These are phyloP conservation scores for Hordeum pubiflorum DNA, from an alignment of 202 grass and related monocot genomes.

Conservation along the genomic window DNA sequence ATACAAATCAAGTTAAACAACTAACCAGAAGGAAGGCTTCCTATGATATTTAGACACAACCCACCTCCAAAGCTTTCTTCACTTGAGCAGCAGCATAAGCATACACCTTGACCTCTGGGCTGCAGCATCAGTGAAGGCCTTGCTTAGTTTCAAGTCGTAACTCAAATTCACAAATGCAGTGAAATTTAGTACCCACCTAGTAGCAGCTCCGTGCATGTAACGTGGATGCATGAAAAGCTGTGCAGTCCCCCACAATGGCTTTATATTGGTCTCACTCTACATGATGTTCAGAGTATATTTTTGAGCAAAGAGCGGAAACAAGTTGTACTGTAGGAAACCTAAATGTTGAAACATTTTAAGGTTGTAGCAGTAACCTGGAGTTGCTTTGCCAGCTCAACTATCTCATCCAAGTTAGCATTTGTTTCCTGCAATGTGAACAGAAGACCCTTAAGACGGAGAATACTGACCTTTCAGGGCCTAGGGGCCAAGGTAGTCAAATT, in stretches of 20 bases:
- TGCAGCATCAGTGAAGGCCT: conserved; percentile 14
- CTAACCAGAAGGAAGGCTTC: background rate
- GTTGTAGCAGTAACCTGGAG: conserved; percentile 70
- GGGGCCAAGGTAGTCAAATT: background rate
- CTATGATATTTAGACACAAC: conserved; percentile 18
- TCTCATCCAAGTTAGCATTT: conserved; percentile 88
- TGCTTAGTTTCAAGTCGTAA: background rate
- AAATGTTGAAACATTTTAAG: conserved; percentile 2
- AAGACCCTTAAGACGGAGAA: background rate
- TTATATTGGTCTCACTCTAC: conserved; percentile 71
- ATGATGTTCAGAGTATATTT: background rate
- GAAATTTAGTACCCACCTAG: conserved; percentile 53
- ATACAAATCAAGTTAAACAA: conserved; percentile 26
- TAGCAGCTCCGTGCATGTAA: conserved; percentile 93
- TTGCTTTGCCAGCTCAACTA: conserved; percentile 79
- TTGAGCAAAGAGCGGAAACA: conserved; percentile 3
- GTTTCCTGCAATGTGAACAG: conserved; percentile 64
- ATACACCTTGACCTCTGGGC: conserved; percentile 49
- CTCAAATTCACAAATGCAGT: background rate
- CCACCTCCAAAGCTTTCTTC: conserved; percentile 91
- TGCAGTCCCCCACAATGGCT: conserved; percentile 80
- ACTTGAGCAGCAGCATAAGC: conserved; percentile 98
- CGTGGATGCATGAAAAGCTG: conserved; percentile 87
- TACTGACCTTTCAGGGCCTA: background rate
- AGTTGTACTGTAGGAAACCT: background rate